These are phyloP conservation scores for Cryptosporidium xiaoi DNA, from an alignment of 169 alveolate genomes.

Conservation along the genomic window DNA sequence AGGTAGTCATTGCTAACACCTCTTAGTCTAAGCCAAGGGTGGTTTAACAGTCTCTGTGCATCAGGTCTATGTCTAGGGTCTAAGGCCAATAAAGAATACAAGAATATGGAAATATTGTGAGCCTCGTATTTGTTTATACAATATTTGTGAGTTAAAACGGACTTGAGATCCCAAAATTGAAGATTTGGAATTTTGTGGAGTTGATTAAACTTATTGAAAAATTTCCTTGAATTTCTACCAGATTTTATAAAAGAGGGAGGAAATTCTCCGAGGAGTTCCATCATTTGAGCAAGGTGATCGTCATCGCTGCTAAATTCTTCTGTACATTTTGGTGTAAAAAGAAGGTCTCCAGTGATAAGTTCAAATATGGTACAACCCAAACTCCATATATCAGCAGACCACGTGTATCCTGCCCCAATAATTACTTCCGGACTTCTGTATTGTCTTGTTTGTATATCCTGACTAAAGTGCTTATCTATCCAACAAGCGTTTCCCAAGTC, in stretches of 20 bases:
- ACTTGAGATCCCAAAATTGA: constrained; percentile 68
- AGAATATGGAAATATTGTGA: constrained; percentile 35
- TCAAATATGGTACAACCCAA: constrained; percentile 98
- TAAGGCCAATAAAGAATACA: constrained; percentile 43
- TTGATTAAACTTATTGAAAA: constrained; percentile 30
- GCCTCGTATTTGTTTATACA: constrained; percentile 53
- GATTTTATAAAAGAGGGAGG: constrained; percentile 87
- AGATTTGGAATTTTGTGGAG: constrained; percentile 49
- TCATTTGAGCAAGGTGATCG: constrained; percentile 93
- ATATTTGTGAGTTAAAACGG: constrained; percentile 56
- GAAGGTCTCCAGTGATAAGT: constrained; percentile 97
- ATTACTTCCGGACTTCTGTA: constrained; percentile 99
- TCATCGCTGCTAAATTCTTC: constrained; percentile 89
- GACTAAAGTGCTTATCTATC: constrained; percentile 95
- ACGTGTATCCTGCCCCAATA: constrained; percentile 92
- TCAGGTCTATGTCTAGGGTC: constrained; percentile 63
- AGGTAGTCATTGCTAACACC: constrained; percentile 58
- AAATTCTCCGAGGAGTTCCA: constrained; percentile 92
- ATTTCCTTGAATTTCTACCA: constrained; percentile 82
- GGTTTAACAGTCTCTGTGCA: constrained; percentile 45
- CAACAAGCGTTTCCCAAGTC: constrained; percentile 99
- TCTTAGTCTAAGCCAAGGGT: constrained; percentile 66
- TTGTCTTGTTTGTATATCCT: constrained; percentile 97
- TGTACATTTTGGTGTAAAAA: constrained; percentile 95
- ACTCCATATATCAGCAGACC: constrained; percentile 98